phyloP scores from a whole-genome alignment of 768 basidiomycete genomes.

The Amanita molliuscula region DNA sequence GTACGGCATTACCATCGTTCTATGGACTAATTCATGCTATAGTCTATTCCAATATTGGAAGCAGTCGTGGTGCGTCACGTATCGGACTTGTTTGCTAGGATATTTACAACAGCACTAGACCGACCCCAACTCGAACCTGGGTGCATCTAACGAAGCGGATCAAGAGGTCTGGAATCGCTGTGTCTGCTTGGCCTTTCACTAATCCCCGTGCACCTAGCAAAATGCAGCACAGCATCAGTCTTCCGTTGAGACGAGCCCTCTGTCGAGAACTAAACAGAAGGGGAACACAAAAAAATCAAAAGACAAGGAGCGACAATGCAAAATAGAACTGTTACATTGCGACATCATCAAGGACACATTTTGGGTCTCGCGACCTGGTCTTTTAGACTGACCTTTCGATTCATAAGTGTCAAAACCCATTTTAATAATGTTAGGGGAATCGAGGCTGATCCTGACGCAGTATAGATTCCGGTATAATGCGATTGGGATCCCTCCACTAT shows the following conservation, averaged over 20 bases:
- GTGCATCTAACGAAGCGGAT: background rate
- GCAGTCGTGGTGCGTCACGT: background rate
- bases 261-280: conserved; percentile 7
- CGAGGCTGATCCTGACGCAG: background rate
- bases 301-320: conserved; percentile 18
- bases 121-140: background rate
- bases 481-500: conserved; percentile 8
- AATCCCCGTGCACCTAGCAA: background rate
- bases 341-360: conserved; percentile 80
- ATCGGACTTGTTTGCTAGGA: background rate
- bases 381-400: conserved; percentile 31
- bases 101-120: background rate
- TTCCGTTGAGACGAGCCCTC: background rate
- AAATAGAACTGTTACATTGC: conserved; percentile 58
- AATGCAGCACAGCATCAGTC: too few relatives aligned
- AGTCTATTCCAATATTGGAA: background rate
- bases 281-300: conserved; percentile 10
- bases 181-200: background rate
- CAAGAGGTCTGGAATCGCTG: background rate
- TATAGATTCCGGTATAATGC: background rate
- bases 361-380: conserved; percentile 53
- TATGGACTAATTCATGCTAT: background rate
- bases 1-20: background rate
- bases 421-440: background rate
- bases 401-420: background rate